Base-by-base conservation (phyloP, 73 alveolate species). In the Chromera velia region DNA sequence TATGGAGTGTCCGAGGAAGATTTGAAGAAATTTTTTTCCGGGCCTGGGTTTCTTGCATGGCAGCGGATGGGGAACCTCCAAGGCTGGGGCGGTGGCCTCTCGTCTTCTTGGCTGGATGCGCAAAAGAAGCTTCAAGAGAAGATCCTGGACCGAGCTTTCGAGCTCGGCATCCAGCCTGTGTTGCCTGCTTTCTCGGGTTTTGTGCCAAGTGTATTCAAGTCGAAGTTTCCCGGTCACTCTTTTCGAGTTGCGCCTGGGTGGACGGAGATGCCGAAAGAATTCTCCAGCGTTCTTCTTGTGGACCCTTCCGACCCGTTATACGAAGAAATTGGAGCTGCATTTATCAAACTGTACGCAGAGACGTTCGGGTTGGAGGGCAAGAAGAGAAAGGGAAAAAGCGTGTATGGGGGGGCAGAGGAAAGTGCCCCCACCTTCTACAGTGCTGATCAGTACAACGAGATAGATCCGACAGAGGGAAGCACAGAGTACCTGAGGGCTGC, bases 31-130 rank as follows among this genome's bases (percentile, higher is more conserved):
- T 83, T 80, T 80, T 33, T 83, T 65, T 74, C 90, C 49, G 90
- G 90, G 33, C 90, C 90, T 34, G 90, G 86, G 65, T 83, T 83
- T 55, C 63, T 83, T 85, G 83, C 90, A 26, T 83, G 90, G 90
- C 75, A 72, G 69, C 80, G 90, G 68, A 83, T 83, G 90, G 90
- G 90, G 70, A 83, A 83, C 75, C 30, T 83, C 19, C 80, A 83
- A 64, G 86, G 81, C 17, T 83, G 85, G 86, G 85, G 82, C 62
- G 90, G 90, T 29, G 86, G 86, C 48, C 73, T 75, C 67, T 81
- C 90, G 69, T 79, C 70, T 67, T 80, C 74, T 46, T 83, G 89
- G 89, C 73, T 83, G 67, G 89, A 83, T 69, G 80, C 77, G 70
- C 74, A 82, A 73, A 76, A 71, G 49, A 80, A 73, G 69, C 34